A percentile compares a stretch with the other conserved stretches of the same genome.
phyloP scores from a whole-genome alignment of 2,329 filamentous ascomycete genomes.

The Chalaropsis thielavioides region DNA sequence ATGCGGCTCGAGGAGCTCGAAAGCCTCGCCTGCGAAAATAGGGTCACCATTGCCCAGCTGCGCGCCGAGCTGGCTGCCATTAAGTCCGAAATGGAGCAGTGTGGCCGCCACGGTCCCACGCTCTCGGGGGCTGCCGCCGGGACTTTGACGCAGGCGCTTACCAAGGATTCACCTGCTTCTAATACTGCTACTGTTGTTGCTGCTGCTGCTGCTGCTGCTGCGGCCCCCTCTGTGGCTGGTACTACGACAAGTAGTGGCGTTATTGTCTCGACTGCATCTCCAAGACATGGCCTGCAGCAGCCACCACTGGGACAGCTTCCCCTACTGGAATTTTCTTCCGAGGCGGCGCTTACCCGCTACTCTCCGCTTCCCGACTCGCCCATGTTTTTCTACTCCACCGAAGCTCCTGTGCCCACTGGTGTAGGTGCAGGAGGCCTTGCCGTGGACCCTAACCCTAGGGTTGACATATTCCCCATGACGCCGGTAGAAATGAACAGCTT shows the following conservation, averaged over 20 bases:
- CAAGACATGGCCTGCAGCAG: not conserved
- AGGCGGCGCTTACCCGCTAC: not conserved
- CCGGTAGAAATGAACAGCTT: not conserved
- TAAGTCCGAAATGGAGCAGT: constrained; percentile 7
- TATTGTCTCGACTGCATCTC: not conserved
- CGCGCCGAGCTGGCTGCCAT: not conserved
- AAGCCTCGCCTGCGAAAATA: constrained; percentile 7
- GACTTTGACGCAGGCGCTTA: too few species aligned
- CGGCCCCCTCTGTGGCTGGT: not conserved
- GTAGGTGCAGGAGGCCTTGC: not conserved
- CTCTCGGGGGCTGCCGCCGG: not conserved
- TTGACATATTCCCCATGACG: not conserved
- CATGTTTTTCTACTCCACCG: not conserved
- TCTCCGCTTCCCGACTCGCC: not conserved
- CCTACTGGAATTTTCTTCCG: not conserved
- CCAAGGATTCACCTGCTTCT: not conserved
- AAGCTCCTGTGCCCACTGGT: not conserved
- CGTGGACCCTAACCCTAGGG: not conserved
- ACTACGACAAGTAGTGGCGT: not conserved
- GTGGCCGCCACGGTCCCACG: constrained; percentile 4
- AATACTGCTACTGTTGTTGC: too few species aligned
- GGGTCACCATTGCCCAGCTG: constrained; percentile 7
- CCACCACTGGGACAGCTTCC: not conserved
- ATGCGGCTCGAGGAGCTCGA: constrained; percentile 26
- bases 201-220: too few species aligned